Evolutionary conservation across 805 yeast species (phyloP).

Genomic region (Clavispora vitiphila): DNA sequence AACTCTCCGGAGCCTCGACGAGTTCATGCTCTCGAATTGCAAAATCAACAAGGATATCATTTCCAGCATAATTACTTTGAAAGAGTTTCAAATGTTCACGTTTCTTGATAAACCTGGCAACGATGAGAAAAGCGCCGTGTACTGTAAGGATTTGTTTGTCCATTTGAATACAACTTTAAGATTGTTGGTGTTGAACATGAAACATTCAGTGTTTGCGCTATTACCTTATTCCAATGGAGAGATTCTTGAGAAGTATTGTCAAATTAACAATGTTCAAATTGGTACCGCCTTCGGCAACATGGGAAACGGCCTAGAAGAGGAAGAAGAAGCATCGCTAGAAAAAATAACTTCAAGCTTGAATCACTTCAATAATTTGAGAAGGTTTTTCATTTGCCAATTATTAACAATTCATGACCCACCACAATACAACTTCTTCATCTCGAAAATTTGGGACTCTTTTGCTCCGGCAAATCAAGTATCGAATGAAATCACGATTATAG

Average conservation of each 20-base stretch:
- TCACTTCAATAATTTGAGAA: slow-evolving; percentile 32
- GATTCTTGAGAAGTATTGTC: slow-evolving; percentile 35
- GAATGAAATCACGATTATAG: slow-evolving; percentile 6
- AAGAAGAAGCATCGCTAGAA: slow-evolving; percentile 6
- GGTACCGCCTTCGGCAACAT: slow-evolving; percentile 10
- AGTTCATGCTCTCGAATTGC: slow-evolving; percentile 30
- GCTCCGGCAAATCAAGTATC: slow-evolving; percentile 2
- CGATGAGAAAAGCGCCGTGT: background rate
- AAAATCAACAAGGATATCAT: slow-evolving; percentile 34
- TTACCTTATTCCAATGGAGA: slow-evolving; percentile 34
- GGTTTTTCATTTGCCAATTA: slow-evolving; percentile 35
- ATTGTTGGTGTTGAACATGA: slow-evolving; percentile 25
- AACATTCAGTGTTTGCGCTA: slow-evolving; percentile 23
- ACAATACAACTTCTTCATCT: slow-evolving; percentile 26
- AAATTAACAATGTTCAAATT: slow-evolving; percentile 31
- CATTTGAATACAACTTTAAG: slow-evolving; percentile 23
- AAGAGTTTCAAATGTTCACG: slow-evolving; percentile 27
- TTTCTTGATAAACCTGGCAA: slow-evolving; percentile 7
- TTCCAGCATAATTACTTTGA: slow-evolving; percentile 24
- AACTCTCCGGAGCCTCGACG: slow-evolving; percentile 20
- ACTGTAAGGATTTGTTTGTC: slow-evolving; percentile 7
- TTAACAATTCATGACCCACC: slow-evolving; percentile 30
- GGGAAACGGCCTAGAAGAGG: slow-evolving; percentile 2
- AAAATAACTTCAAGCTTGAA: slow-evolving; percentile 16
- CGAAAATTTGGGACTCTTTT: slow-evolving; percentile 22